Evolutionary conservation across 805 yeast species (phyloP), one percentile per base, ranked within the genome.

Genomic region (Wickerhamiella musiphila): DNA sequence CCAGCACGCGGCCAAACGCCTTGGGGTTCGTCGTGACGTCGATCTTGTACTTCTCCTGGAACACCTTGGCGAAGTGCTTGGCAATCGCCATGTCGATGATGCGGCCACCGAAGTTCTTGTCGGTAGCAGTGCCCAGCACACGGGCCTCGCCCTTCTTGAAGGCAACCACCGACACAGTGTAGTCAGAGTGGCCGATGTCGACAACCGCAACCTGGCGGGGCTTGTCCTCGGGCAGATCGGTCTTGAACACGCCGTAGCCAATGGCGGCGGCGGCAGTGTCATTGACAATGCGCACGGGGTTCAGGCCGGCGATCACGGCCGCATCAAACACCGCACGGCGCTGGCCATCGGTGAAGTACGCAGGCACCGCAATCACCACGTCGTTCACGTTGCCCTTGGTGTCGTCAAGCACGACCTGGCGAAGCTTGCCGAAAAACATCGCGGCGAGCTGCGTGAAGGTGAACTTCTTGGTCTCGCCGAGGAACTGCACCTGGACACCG

Each of bases 191-290:
- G 48, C 99, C 99, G 58, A 92, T 79, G 60, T 90, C 99, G 38
- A 90, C 74, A 50, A 90, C 79, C 31, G 93, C 95, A 47, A 90
- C 78, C 52, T 70, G 77, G 64, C 78, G 75, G 52, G 84, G 76
- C 58, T 76, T 78, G 49, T 81, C 93, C 59, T 83, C 96, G 51
- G 96, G 94, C 51, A 90, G 68, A 54, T 86, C 95, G 33, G 51
- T 48, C 71, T 90, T 84, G 77, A 90, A 90, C 39, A 90, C 94
- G 67, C 98, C 98, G 65, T 90, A 92, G 48, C 95, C 92, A 44
- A 90, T 94, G 50, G 95, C 96, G 40, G 98, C 98, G 39, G 98
- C 96, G 36, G 96, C 84, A 45, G 79, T 76, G 58, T 90, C 99
- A 59, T 90, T 90, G 48, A 90, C 93, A 43, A 90, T 73, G 70